Percentiles rank a stretch among this genome's conserved stretches.
Evolutionary conservation across 1,284 basidiomycete species (phyloP).

Genomic region (Vanrija pseudolonga): DNA sequence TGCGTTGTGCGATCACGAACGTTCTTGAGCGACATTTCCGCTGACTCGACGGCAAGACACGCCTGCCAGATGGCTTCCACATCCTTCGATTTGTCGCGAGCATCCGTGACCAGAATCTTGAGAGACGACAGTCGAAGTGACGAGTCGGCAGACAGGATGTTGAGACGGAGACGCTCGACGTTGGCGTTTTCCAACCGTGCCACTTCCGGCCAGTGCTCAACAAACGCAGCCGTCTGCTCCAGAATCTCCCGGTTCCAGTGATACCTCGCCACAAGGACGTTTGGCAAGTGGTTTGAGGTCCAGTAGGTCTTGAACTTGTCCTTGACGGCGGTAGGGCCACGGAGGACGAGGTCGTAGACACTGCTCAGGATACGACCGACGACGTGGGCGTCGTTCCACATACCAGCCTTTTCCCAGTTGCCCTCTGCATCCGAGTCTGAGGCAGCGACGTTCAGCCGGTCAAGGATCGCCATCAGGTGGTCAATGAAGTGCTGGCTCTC

Average conservation of each 20-base stretch:
- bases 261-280: conserved; percentile 56
- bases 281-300: conserved; percentile 49
- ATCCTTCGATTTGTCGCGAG: conserved; percentile 17
- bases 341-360: conserved; percentile 46
- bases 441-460: not conserved
- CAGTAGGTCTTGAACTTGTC: conserved; percentile 17
- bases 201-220: conserved; percentile 48
- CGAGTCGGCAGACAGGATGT: conserved; percentile 53
- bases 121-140: conserved; percentile 45
- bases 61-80: conserved; percentile 54
- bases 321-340: conserved; percentile 24
- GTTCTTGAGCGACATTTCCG: conserved; percentile 68
- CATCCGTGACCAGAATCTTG: conserved; percentile 34
- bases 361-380: conserved; percentile 22
- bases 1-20: conserved; percentile 74
- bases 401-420: conserved; percentile 23
- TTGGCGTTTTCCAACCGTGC: conserved; percentile 19
- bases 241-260: conserved; percentile 58
- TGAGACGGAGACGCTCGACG: conserved; percentile 26
- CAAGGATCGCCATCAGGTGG: conserved; percentile 17
- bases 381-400: conserved; percentile 38
- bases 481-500: conserved; percentile 24
- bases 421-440: conserved; percentile 3
- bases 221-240: conserved; percentile 55
- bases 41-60: conserved; percentile 68